Percentiles rank a stretch among this genome's conserved stretches.
phyloP scores from a whole-genome alignment of 441 rosid species.

The Syzygium malaccense region DNA sequence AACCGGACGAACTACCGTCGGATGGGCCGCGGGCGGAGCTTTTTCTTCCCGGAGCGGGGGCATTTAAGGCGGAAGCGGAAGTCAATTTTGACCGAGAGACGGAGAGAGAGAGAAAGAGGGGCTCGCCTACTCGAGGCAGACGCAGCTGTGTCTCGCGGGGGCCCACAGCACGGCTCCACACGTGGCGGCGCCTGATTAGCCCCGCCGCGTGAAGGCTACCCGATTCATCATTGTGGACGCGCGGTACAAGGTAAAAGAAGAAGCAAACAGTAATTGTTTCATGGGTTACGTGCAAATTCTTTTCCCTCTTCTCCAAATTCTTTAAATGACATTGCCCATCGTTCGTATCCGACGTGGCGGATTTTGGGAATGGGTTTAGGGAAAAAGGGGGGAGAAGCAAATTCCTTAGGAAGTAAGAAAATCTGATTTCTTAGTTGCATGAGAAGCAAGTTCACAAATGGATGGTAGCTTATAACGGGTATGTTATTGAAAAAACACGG shows the following conservation, averaged over 20 bases:
- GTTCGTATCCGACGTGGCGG: background rate
- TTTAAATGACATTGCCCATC: background rate
- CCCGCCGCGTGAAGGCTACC: background rate
- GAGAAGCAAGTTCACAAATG: background rate
- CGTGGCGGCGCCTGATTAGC: background rate
- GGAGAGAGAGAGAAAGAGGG: background rate
- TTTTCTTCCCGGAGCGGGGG: background rate
- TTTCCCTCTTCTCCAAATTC: background rate
- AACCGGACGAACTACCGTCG: background rate
- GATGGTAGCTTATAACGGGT: background rate
- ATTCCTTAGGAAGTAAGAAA: background rate
- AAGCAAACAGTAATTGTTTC: background rate
- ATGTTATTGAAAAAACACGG: background rate
- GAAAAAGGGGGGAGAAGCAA: background rate
- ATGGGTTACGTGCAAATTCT: background rate
- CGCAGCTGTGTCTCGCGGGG: background rate
- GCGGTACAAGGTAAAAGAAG: accelerated
- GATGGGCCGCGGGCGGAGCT: background rate
- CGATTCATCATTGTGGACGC: background rate
- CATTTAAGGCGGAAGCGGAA: background rate
- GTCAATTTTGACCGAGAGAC: background rate
- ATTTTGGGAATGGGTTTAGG: background rate
- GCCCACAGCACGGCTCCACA: background rate
- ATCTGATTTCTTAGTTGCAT: background rate
- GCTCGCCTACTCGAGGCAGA: background rate